Conservation (phyloP, 163 green algal species). For the Coccomyxa subellipsoidea region DNA sequence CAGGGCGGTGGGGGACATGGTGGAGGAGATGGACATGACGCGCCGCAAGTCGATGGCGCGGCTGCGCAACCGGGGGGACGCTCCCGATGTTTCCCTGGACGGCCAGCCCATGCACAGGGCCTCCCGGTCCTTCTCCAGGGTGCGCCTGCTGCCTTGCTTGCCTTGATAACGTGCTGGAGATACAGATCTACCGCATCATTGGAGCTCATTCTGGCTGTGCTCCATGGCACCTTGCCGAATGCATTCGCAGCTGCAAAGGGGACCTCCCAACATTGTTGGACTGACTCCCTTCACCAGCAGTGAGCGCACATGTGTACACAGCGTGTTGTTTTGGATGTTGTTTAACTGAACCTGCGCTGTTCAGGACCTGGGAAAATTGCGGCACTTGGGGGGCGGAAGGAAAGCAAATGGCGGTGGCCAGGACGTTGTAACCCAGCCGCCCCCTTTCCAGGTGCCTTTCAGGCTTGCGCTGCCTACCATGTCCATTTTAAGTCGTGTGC, state of each 20-base stretch:
- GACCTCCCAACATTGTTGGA: no score
- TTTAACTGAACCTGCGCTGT: no score
- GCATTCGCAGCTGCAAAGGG: no score
- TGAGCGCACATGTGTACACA: no score
- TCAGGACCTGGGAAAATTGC: background rate
- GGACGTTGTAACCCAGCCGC: background rate
- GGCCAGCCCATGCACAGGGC: background rate
- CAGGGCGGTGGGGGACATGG: conserved; percentile 24
- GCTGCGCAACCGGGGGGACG: conserved; percentile 6
- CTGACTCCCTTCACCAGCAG: no score
- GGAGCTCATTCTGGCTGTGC: no score
- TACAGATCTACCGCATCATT: no score
- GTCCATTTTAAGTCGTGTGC: no score
- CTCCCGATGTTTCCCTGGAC: background rate
- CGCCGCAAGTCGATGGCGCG: conserved; percentile 13
- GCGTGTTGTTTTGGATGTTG: no score
- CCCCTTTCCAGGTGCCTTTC: background rate
- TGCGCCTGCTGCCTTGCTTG: background rate
- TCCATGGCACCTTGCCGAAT: no score
- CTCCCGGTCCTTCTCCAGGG: conserved; percentile 8
- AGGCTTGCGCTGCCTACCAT: no score
- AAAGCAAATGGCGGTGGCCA: background rate
- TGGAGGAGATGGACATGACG: conserved; percentile 30
- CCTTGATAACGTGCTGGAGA: background rate
- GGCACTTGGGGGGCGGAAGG: background rate